phyloP scores from a whole-genome alignment of 257 asterid genomes.

The Solanum chilense region DNA sequence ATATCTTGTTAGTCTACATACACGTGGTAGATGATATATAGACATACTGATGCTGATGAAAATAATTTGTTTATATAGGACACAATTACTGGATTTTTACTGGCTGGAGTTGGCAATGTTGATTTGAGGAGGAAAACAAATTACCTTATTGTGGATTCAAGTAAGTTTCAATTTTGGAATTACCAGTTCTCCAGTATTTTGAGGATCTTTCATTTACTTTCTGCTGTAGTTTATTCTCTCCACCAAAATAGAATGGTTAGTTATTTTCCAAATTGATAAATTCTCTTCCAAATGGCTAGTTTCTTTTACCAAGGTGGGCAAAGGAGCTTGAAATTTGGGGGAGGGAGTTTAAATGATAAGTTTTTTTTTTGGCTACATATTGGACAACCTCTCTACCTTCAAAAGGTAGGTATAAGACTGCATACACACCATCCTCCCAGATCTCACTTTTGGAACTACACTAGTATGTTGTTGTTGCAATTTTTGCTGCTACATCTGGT shows the following conservation, averaged over 20 bases:
- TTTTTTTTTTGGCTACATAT: not conserved
- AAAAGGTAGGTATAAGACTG: not conserved
- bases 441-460: not conserved
- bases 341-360: not conserved
- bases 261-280: not conserved
- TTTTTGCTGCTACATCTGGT: not conserved
- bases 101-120: conserved; percentile 98
- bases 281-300: not conserved
- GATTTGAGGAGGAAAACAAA: conserved; percentile 91
- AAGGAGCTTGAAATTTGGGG: not conserved
- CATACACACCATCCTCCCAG: not conserved
- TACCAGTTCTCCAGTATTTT: not conserved
- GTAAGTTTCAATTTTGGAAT: conserved; percentile 30
- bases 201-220: not conserved
- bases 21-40: not conserved
- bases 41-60: not conserved
- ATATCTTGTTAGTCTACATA: not conserved
- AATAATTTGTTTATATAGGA: conserved; percentile 34
- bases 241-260: not conserved
- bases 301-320: not conserved
- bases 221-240: not conserved
- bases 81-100: conserved; percentile 80
- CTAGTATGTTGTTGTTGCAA: not conserved
- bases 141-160: conserved; percentile 87
- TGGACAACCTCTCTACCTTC: not conserved